phyloP scores from a whole-genome alignment of 805 yeast genomes.

The Blastobotrys peoriensis region DNA sequence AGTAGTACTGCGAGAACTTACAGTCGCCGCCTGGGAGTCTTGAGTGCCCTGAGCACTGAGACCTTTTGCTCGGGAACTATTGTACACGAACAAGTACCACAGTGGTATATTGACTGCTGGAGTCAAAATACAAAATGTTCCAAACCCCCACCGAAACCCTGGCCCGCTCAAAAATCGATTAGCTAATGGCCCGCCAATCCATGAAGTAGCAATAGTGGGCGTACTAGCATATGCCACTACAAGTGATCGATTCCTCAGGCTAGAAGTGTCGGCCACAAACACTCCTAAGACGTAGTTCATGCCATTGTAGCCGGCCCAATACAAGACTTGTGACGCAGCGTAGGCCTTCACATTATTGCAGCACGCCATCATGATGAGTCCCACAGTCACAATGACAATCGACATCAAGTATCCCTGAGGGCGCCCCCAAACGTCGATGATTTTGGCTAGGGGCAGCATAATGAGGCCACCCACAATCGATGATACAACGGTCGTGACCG shows the following conservation, averaged over 20 bases:
- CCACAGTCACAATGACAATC: conserved; percentile 45
- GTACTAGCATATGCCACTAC: conserved; percentile 27
- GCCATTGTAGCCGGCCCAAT: conserved; percentile 50
- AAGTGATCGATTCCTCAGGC: conserved; percentile 41
- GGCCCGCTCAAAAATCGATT: conserved; percentile 19
- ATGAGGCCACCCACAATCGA: conserved; percentile 31
- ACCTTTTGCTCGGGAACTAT: conserved; percentile 27
- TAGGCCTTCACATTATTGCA: conserved; percentile 47
- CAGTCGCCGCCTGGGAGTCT: too few relatives aligned
- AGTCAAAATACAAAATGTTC: conserved; percentile 41
- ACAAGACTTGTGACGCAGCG: conserved; percentile 44
- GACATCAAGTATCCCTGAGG: conserved; percentile 41
- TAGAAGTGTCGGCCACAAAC: conserved; percentile 55
- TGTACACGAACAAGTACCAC: conserved; percentile 25
- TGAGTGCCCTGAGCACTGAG: too few relatives aligned
- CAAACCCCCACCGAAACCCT: conserved; percentile 47
- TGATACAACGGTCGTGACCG: conserved; percentile 29
- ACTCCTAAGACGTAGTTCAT: conserved; percentile 46
- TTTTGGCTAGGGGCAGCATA: conserved; percentile 36
- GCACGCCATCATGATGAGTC: conserved; percentile 52
- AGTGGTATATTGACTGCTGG: conserved; percentile 34
- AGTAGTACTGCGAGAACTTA: too few relatives aligned
- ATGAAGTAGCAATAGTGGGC: conserved; percentile 32
- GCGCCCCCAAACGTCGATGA: conserved; percentile 54
- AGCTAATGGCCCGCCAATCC: conserved; percentile 29